These are phyloP conservation scores for Aphanomyces invadans DNA, from an alignment of 352 stramenopile species.

Conservation along the genomic window DNA sequence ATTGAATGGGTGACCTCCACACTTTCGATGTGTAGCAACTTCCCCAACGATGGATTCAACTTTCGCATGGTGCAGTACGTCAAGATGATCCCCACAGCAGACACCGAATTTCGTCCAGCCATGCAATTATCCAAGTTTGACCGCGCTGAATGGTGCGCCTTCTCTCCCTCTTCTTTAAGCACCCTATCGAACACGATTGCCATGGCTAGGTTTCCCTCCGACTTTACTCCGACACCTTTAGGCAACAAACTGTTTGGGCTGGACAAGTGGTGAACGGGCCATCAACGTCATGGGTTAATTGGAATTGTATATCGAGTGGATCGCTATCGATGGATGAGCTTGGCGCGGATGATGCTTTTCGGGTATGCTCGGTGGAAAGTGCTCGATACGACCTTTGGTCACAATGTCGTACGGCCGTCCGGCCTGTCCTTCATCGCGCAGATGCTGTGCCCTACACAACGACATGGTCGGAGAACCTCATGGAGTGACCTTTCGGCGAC, in stretches of 20 bases:
- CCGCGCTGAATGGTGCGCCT: conserved; percentile 29
- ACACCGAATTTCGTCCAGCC: conserved; percentile 35
- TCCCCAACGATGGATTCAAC: conserved; percentile 38
- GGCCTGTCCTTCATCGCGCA: conserved; percentile 58
- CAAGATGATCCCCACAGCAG: conserved; percentile 41
- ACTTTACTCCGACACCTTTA: conserved; percentile 32
- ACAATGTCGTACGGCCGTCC: conserved; percentile 60
- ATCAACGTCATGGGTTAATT: too few species aligned
- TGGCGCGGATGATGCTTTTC: conserved; percentile 64
- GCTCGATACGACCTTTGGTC: conserved; percentile 44
- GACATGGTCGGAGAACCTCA: too few species aligned
- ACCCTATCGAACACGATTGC: too few species aligned
- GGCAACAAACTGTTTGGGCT: conserved; percentile 35
- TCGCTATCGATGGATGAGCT: conserved; percentile 50
- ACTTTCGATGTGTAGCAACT: conserved; percentile 31
- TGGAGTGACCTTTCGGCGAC: too few species aligned
- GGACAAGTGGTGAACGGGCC: conserved; percentile 28
- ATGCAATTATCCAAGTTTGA: conserved; percentile 37
- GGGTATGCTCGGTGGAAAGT: conserved; percentile 51
- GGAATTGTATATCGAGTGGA: conserved; percentile 32
- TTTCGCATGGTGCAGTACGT: conserved; percentile 51
- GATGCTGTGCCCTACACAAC: conserved; percentile 46
- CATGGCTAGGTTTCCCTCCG: conserved; percentile 27
- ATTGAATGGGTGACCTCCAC: not conserved
- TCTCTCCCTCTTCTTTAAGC: not conserved